These are phyloP conservation scores for Rhodamnia argentea DNA, from an alignment of 345 rosid genomes.

Conservation along the genomic window DNA sequence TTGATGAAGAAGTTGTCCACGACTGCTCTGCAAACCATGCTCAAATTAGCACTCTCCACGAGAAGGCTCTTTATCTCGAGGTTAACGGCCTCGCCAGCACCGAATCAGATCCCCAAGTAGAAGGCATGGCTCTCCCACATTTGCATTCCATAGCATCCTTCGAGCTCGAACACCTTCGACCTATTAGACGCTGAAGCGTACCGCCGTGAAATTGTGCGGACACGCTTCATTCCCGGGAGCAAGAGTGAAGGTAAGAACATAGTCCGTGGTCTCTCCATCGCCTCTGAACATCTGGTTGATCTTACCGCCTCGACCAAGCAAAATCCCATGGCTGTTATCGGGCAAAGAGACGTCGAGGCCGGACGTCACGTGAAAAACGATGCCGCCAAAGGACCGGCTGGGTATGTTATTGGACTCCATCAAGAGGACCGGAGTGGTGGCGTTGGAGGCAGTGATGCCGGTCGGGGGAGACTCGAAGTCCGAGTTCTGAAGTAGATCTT, in stretches of 20 bases:
- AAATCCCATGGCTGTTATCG: not conserved
- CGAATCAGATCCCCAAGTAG: not conserved
- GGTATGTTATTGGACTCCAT: not conserved
- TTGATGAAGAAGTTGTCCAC: not conserved
- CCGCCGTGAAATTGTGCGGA: not conserved
- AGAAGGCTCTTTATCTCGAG: not conserved
- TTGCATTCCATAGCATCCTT: not conserved
- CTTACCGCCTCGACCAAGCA: not conserved
- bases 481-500: not conserved
- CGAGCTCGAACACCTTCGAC: not conserved
- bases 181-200: not conserved
- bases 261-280: not conserved
- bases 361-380: not conserved
- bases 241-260: not conserved
- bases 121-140: not conserved
- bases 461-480: not conserved
- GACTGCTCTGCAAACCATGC: not conserved
- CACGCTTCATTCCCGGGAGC: not conserved
- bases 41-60: not conserved
- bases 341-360: not conserved
- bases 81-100: not conserved
- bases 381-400: not conserved
- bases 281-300: not conserved
- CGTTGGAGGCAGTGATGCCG: not conserved
- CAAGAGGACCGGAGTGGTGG: not conserved